Percentiles rank a stretch among this genome's conserved stretches.
These are phyloP conservation scores for Buxus sempervirens DNA, from an alignment of 164 flowering plant species.

Conservation along the genomic window DNA sequence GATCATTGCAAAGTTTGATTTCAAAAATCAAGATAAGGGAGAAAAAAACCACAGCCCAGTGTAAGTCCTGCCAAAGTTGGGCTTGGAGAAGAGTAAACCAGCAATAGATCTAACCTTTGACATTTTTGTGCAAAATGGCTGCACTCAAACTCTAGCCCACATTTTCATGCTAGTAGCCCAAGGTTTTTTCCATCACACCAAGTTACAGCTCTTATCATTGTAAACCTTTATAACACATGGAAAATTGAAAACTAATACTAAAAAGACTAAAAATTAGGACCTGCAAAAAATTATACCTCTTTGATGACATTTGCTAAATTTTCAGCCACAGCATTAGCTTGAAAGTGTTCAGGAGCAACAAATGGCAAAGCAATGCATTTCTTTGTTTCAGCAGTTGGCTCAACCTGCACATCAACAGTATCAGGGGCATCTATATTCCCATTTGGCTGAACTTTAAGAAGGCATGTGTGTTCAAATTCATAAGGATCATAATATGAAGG, in stretches of 20 bases:
- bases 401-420: slow-evolving; percentile 30
- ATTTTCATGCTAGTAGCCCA: too few relatives aligned
- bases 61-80: too few relatives aligned
- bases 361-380: slow-evolving; percentile 65
- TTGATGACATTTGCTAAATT: slow-evolving; percentile 47
- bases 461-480: slow-evolving; percentile 71
- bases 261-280: background rate
- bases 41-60: too few relatives aligned
- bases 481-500: slow-evolving; percentile 68
- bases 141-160: too few relatives aligned
- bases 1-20: too few relatives aligned
- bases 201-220: too few relatives aligned
- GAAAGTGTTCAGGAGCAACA: slow-evolving; percentile 51
- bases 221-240: too few relatives aligned
- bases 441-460: slow-evolving; percentile 28
- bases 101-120: too few relatives aligned
- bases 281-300: slow-evolving; percentile 49
- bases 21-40: too few relatives aligned
- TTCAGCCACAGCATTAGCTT: slow-evolving; percentile 36
- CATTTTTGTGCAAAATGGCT: too few relatives aligned
- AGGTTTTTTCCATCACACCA: too few relatives aligned
- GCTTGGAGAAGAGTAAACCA: too few relatives aligned
- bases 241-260: background rate
- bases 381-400: slow-evolving; percentile 27
- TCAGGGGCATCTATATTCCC: slow-evolving; percentile 25